phyloP scores from a whole-genome alignment of 2,329 filamentous ascomycete genomes.

The Davidsoniella eucalypti region DNA sequence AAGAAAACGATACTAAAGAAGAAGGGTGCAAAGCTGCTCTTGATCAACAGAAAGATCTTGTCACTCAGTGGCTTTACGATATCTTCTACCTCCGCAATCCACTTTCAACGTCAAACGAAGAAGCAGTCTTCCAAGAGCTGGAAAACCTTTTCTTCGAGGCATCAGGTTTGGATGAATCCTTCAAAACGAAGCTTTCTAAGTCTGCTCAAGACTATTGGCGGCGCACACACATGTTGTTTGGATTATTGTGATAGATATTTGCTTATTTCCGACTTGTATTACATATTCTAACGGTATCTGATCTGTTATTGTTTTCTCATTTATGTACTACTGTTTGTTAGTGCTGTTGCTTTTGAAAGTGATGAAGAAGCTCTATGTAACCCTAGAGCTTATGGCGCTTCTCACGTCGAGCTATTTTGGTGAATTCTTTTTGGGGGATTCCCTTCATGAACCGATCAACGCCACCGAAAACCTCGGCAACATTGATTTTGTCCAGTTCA shows the following conservation, averaged over 20 bases:
- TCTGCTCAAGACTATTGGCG: conserved; percentile 65
- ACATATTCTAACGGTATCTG: background rate
- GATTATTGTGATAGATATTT: conserved; percentile 39
- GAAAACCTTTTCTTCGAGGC: conserved; percentile 28
- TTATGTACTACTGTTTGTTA: background rate
- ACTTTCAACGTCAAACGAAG: conserved; percentile 21
- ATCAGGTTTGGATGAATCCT: conserved; percentile 28
- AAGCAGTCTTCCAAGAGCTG: conserved; percentile 26
- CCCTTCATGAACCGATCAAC: conserved; percentile 66
- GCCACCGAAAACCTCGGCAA: conserved; percentile 72
- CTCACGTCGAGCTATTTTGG: conserved; percentile 66
- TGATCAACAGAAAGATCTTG: conserved; percentile 24
- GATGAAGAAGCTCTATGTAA: background rate
- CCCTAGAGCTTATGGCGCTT: conserved; percentile 82
- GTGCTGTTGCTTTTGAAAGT: background rate
- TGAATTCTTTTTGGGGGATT: conserved; percentile 76
- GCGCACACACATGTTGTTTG: conserved; percentile 67
- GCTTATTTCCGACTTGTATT: background rate
- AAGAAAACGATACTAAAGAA: background rate
- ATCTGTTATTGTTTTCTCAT: background rate
- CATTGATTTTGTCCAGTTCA: conserved; percentile 57
- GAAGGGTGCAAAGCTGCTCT: background rate
- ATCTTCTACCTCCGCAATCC: conserved; percentile 32
- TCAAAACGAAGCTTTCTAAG: conserved; percentile 30
- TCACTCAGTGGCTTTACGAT: conserved; percentile 47